Conservation (phyloP, 495 filamentous ascomycete genomes). For the Sporormia fimetaria region DNA sequence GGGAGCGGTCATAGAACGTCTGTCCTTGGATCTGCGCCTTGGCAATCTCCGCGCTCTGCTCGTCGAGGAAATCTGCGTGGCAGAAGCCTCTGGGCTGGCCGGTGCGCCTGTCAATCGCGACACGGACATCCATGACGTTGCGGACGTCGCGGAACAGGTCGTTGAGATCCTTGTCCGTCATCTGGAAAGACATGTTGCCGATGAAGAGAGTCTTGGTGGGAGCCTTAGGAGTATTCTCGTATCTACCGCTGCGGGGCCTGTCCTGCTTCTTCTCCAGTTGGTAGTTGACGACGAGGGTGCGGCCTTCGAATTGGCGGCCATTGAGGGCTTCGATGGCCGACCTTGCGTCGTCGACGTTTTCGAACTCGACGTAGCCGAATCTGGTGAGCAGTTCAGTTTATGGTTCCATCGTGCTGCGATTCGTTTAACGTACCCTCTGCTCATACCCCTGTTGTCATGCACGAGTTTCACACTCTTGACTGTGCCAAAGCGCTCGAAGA, state of each 20-base stretch:
- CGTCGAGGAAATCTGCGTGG: conserved; percentile 72
- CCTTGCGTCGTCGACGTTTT: conserved; percentile 41
- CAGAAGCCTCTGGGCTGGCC: conserved; percentile 82
- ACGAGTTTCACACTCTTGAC: conserved; percentile 46
- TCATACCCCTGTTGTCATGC: conserved; percentile 61
- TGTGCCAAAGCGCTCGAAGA: conserved; percentile 30
- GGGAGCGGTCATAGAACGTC: no score
- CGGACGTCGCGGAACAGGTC: conserved; percentile 60
- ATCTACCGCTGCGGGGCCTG: background rate
- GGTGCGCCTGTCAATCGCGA: conserved; percentile 80
- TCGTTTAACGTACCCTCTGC: conserved; percentile 61
- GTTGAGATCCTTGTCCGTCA: conserved; percentile 80
- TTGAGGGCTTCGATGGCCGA: conserved; percentile 55
- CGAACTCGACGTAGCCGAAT: conserved; percentile 69
- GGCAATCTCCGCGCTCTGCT: no score
- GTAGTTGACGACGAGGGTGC: conserved; percentile 54
- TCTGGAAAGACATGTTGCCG: conserved; percentile 82
- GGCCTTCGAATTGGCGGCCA: conserved; percentile 65
- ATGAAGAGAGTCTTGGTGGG: conserved; percentile 66
- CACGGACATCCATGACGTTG: conserved; percentile 68
- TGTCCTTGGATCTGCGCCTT: no score
- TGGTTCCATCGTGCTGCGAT: conserved; percentile 12
- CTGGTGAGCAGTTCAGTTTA: conserved; percentile 38
- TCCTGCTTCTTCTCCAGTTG: conserved; percentile 13
- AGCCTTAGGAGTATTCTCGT: conserved; percentile 20